These are phyloP conservation scores for Ustilago hordei DNA, from an alignment of 1,284 basidiomycete species.

Conservation along the genomic window DNA sequence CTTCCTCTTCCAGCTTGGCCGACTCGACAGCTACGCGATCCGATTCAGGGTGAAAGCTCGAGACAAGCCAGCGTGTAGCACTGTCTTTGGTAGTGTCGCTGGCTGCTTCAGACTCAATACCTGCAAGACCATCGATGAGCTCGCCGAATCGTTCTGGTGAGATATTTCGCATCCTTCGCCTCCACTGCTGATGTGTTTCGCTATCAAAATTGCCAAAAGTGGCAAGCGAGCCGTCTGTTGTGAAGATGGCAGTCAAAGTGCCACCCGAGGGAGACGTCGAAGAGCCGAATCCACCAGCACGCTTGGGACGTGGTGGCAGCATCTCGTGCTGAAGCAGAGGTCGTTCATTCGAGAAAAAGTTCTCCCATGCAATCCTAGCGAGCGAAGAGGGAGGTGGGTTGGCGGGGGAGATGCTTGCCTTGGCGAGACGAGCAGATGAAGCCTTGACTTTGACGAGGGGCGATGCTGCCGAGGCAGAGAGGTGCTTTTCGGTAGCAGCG, in stretches of 20 bases:
- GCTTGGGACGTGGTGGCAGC: constrained; percentile 49
- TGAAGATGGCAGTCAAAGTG: constrained; percentile 43
- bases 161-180: constrained; percentile 45
- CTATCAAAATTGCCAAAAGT: constrained; percentile 43
- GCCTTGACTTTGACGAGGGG: constrained; percentile 35
- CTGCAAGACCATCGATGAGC: constrained; percentile 48
- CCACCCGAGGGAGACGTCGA: constrained; percentile 35
- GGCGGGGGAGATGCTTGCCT: constrained; percentile 28
- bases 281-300: constrained; percentile 30
- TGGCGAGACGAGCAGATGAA: constrained; percentile 19
- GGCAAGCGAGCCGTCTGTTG: constrained; percentile 35
- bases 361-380: constrained; percentile 47
- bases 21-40: constrained; percentile 51
- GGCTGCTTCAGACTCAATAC: constrained; percentile 14
- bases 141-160: constrained; percentile 49
- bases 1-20: constrained; percentile 51
- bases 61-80: constrained; percentile 40
- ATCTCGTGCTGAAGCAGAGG: constrained; percentile 59
- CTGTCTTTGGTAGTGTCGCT: constrained; percentile 10
- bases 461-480: constrained; percentile 19
- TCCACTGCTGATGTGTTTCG: constrained; percentile 42
- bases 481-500: constrained; percentile 19
- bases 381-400: constrained; percentile 54
- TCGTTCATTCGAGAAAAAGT: constrained; percentile 53
- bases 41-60: constrained; percentile 45